Conservation (phyloP, 306 rosid genomes). For the Vigna reflexopilosa region DNA sequence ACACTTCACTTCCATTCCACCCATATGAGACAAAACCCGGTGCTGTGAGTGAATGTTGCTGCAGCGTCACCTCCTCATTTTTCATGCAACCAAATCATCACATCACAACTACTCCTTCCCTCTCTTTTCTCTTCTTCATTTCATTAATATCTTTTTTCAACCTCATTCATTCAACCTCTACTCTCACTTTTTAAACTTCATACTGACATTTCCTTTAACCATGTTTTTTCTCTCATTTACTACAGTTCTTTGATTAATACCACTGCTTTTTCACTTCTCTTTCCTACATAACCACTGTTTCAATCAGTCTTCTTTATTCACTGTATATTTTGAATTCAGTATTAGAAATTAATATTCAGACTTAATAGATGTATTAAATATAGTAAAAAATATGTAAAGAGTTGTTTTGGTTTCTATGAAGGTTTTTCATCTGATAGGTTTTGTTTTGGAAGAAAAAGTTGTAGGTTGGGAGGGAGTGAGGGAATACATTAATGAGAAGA, state of each 20-base stretch:
- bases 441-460: too few species aligned
- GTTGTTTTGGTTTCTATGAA: too few species aligned
- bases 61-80: slow-evolving; percentile 31
- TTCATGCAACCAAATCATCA: slow-evolving; percentile 1
- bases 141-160: too few species aligned
- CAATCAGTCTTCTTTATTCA: too few species aligned
- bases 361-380: too few species aligned
- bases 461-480: background rate
- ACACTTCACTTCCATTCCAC: background rate
- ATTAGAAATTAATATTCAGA: too few species aligned
- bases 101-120: background rate
- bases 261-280: too few species aligned
- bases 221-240: background rate
- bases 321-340: too few species aligned
- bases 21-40: slow-evolving; percentile 27
- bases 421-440: too few species aligned
- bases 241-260: background rate
- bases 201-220: background rate
- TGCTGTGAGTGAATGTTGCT: slow-evolving; percentile 18
- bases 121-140: background rate
- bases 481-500: slow-evolving; percentile 55
- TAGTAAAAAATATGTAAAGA: too few species aligned
- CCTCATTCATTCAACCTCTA: background rate
- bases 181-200: background rate
- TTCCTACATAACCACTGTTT: too few species aligned